Evolutionary conservation across 768 basidiomycete genomes (phyloP).

Genomic region (Tephrocybe sp.): DNA sequence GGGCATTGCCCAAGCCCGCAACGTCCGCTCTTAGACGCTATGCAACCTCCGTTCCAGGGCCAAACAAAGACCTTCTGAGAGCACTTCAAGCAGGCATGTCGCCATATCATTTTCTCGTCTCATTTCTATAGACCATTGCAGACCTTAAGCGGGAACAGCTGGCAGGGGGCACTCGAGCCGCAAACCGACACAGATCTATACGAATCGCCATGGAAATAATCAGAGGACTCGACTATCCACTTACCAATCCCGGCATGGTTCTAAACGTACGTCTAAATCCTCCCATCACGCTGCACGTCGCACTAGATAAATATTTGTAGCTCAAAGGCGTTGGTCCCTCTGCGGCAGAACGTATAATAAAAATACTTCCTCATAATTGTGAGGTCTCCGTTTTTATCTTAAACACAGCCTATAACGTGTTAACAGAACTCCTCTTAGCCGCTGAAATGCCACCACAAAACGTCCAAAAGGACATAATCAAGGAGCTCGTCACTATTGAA

Average conservation of each 20-base stretch:
- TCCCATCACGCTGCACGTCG: not conserved
- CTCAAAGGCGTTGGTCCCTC: constrained; percentile 30
- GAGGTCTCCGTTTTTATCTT: constrained; percentile 10
- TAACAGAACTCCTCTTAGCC: not conserved
- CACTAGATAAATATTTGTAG: constrained; percentile 8
- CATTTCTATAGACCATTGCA: not conserved
- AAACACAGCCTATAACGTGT: not conserved
- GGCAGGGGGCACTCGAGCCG: not conserved
- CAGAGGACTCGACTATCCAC: constrained; percentile 4
- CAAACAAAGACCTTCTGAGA: not conserved
- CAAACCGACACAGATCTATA: not conserved
- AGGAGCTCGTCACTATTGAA: constrained; percentile 8
- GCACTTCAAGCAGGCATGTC: not conserved
- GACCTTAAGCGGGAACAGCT: not conserved
- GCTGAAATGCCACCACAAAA: not conserved
- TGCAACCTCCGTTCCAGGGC: not conserved
- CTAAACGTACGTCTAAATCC: not conserved
- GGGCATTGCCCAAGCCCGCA: not conserved
- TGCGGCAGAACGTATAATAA: constrained; percentile 38
- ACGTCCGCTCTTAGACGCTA: not conserved
- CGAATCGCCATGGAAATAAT: constrained; percentile 1
- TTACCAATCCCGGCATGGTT: constrained; percentile 3
- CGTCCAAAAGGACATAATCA: not conserved
- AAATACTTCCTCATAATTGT: constrained; percentile 25
- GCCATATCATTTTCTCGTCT: not conserved